Percentiles rank a stretch among this genome's conserved stretches.
phyloP scores from a whole-genome alignment of 768 basidiomycete species.

The Hydnum rufescens region DNA sequence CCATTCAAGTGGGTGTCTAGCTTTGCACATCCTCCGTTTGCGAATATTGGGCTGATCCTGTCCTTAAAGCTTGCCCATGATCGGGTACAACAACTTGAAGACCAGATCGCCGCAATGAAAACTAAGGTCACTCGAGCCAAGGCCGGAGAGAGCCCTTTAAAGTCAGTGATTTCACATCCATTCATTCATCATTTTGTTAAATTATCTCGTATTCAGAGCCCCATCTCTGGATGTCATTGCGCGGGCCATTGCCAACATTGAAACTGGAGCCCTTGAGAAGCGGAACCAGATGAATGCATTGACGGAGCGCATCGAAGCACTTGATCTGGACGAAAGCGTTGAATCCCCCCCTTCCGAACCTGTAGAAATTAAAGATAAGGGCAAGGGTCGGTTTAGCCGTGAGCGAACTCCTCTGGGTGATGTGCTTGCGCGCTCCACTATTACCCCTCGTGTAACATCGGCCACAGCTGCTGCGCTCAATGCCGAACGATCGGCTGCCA shows the following conservation, averaged over 20 bases:
- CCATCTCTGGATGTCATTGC: constrained; percentile 74
- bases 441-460: constrained; percentile 18
- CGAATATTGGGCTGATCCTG: constrained; percentile 5
- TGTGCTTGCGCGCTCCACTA: constrained; percentile 11
- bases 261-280: constrained; percentile 20
- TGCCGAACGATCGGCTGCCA: constrained; percentile 53
- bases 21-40: neutral
- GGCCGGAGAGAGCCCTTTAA: constrained; percentile 39
- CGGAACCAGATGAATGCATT: constrained; percentile 19
- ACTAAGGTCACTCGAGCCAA: constrained; percentile 43
- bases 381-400: neutral
- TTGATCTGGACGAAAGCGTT: constrained; percentile 4
- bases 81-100: constrained; percentile 63
- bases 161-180: constrained; percentile 23
- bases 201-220: constrained; percentile 28
- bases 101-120: constrained; percentile 46
- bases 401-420: neutral
- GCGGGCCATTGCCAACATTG: constrained; percentile 71
- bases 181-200: neutral
- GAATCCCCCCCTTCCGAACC: constrained; percentile 3
- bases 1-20: constrained; percentile 34
- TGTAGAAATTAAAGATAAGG: neutral
- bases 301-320: constrained; percentile 13
- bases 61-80: constrained; percentile 39
- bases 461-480: constrained; percentile 68